Base-by-base conservation (phyloP, 2,329 filamentous ascomycete genomes). In the Chrysoporthe cubensis region DNA sequence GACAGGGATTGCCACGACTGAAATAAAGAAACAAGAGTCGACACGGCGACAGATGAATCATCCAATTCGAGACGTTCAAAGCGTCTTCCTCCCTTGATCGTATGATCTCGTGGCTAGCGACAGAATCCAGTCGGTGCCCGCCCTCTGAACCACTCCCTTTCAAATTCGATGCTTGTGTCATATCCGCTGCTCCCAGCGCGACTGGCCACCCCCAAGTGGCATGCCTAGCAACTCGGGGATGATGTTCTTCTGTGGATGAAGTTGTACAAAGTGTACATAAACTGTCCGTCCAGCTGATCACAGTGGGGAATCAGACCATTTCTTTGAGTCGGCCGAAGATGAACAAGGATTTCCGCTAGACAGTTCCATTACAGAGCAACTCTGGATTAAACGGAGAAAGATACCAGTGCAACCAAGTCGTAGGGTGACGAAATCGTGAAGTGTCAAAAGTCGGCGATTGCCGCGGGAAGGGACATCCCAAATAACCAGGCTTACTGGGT, bases 401-500 rank as follows among this genome's bases (percentile, higher is more conserved):
- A 42, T 34, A 54, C 34, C 16, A 37, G 32, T 57, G 42, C 46
- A 52, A 48, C 40, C 48, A 44, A 42, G 48, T 58, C 54, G 48
- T 46, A 59, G 48, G 11, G 37, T 52, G 32, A 16, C 50, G 42
- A 54, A 42, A 37, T 48, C 56, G 56, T 57, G 18, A 18, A 40
- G 52, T 56, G 34, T 57, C 32, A n/a, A 16, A 16, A 57, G 18
- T 48, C 21, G 59, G 4, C 43, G n/a, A 42, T 26, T 46, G n/a
- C 13, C 21, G 21, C 43, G n/a, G 34, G 21, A n/a, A 60, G 13
- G 34, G 11, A 16, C 7, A 9, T 32, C 40, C 16, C 14, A 21
- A 9, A 46, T 7, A 34, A 6, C 13, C 32, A 48, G 37, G 58
- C 40, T 68, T 68, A 69, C 26, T 71, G 75, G 40, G 73, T 73